Conservation (phyloP, 768 basidiomycete species). For the Lepiota venenata region DNA sequence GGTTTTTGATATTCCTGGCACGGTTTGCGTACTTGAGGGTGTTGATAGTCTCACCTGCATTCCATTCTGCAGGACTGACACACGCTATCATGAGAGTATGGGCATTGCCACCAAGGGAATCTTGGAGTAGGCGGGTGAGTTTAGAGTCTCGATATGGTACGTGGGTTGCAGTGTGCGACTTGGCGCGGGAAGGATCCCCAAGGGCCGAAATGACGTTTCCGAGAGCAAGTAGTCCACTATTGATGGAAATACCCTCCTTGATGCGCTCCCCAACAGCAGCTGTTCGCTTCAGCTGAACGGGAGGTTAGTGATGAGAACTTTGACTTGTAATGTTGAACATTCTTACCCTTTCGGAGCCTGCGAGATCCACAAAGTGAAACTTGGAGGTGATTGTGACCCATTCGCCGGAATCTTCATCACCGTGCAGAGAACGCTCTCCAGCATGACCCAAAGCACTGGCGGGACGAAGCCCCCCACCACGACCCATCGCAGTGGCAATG, state of each 20-base stretch:
- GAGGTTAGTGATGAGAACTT: slow-evolving; percentile 15
- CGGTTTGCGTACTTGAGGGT: slow-evolving; percentile 97
- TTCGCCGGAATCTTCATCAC: slow-evolving; percentile 68
- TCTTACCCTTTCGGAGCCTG: slow-evolving; percentile 90
- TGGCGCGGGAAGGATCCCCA: slow-evolving; percentile 87
- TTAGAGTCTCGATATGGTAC: slow-evolving; percentile 99
- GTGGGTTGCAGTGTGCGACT: slow-evolving; percentile 81
- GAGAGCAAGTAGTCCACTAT: slow-evolving; percentile 91
- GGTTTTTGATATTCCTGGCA: slow-evolving; percentile 96
- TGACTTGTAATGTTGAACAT: slow-evolving; percentile 1
- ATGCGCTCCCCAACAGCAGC: slow-evolving; percentile 94
- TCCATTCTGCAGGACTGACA: slow-evolving; percentile 95
- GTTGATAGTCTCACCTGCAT: slow-evolving; percentile 89
- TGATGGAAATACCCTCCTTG: slow-evolving; percentile 99
- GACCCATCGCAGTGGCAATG: slow-evolving; percentile 70
- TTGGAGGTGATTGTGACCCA: slow-evolving; percentile 93
- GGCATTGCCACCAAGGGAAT: slow-evolving; percentile 95
- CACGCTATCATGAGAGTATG: slow-evolving; percentile 99
- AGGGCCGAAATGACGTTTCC: slow-evolving; percentile 99
- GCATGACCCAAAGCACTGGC: slow-evolving; percentile 78
- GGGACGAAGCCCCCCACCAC: slow-evolving; percentile 66
- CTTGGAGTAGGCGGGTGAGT: slow-evolving; percentile 92
- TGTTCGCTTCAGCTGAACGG: slow-evolving; percentile 82
- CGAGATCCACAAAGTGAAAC: slow-evolving; percentile 98
- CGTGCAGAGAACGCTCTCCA: slow-evolving; percentile 39